phyloP scores from a whole-genome alignment of 768 basidiomycete species.

The Termitomyces sp. region DNA sequence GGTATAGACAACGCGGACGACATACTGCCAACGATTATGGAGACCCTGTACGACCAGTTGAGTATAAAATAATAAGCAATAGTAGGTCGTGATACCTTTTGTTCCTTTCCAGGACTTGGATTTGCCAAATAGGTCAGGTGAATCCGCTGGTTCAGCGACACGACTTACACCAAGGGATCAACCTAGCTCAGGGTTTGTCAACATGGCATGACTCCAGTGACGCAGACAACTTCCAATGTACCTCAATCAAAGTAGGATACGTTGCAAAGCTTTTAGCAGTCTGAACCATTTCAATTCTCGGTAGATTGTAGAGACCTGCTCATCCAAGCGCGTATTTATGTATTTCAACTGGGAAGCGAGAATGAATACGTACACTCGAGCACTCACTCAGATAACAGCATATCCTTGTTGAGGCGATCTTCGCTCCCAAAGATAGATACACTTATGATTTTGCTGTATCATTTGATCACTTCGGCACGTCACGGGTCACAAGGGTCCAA shows the following conservation, averaged over 20 bases:
- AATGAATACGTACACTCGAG: too few species aligned
- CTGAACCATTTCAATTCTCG: background rate
- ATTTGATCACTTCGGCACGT: too few species aligned
- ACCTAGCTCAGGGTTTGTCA: slow-evolving; percentile 34
- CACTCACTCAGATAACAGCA: too few species aligned
- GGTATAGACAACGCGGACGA: slow-evolving; percentile 2
- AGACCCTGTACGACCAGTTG: slow-evolving; percentile 41
- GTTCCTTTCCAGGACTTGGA: slow-evolving; percentile 45
- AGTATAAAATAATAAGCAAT: background rate
- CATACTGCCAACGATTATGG: slow-evolving; percentile 77
- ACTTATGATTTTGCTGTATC: too few species aligned
- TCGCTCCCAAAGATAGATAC: too few species aligned
- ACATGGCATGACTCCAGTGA: background rate
- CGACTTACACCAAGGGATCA: slow-evolving; percentile 64
- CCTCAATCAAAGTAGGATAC: slow-evolving; percentile 57
- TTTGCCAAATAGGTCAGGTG: background rate
- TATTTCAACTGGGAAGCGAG: too few species aligned
- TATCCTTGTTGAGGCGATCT: too few species aligned
- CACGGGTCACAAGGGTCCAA: too few species aligned
- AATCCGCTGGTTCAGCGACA: background rate
- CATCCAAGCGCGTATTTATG: too few species aligned
- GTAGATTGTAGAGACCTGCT: too few species aligned
- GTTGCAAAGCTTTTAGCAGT: slow-evolving; percentile 58
- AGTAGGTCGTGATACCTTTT: slow-evolving; percentile 39
- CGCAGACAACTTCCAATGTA: slow-evolving; percentile 20